A percentile compares a stretch with the other conserved stretches of the same genome.
Evolutionary conservation across 306 rosid species (phyloP).

Genomic region (Vicia villosa): DNA sequence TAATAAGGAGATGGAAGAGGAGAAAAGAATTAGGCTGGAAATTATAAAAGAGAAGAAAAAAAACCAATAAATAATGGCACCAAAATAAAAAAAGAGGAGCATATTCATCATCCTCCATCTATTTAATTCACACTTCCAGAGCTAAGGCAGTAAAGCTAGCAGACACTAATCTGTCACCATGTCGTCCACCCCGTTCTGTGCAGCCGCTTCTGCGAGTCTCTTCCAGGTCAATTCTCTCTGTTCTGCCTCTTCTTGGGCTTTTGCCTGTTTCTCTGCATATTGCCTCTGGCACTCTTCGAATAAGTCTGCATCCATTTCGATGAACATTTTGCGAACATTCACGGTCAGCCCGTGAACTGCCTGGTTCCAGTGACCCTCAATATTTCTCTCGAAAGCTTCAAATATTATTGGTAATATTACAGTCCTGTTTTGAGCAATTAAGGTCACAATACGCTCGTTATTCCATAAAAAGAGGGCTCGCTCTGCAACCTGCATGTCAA

Average conservation of each 20-base stretch:
- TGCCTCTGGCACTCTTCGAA: constrained; percentile 87
- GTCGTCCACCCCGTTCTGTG: constrained; percentile 52
- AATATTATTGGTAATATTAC: constrained; percentile 76
- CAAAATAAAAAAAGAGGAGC: constrained; percentile 50
- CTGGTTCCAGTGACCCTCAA: constrained; percentile 87
- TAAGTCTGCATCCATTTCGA: constrained; percentile 90
- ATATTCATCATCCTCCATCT: constrained; percentile 46
- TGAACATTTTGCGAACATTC: constrained; percentile 86
- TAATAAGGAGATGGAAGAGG: constrained; percentile 37
- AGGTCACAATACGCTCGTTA: constrained; percentile 87
- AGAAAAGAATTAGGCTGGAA: constrained; percentile 36
- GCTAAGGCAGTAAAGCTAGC: constrained; percentile 22
- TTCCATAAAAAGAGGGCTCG: constrained; percentile 95
- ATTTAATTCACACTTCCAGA: constrained; percentile 38
- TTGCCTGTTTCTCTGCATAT: constrained; percentile 62
- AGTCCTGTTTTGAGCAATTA: constrained; percentile 88
- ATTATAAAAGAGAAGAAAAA: constrained; percentile 28
- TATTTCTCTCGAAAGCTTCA: constrained; percentile 80
- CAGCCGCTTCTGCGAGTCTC: constrained; percentile 81
- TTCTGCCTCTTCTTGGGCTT: constrained; percentile 63
- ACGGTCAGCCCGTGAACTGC: constrained; percentile 86
- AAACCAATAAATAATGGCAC: constrained; percentile 56
- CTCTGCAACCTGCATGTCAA: constrained; percentile 86
- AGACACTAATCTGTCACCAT: constrained; percentile 53
- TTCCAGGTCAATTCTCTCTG: constrained; percentile 77